Percentiles rank a stretch among this genome's conserved stretches.
These are phyloP conservation scores for Penicillium italicum DNA, from an alignment of 2,329 filamentous ascomycete species.

Conservation along the genomic window DNA sequence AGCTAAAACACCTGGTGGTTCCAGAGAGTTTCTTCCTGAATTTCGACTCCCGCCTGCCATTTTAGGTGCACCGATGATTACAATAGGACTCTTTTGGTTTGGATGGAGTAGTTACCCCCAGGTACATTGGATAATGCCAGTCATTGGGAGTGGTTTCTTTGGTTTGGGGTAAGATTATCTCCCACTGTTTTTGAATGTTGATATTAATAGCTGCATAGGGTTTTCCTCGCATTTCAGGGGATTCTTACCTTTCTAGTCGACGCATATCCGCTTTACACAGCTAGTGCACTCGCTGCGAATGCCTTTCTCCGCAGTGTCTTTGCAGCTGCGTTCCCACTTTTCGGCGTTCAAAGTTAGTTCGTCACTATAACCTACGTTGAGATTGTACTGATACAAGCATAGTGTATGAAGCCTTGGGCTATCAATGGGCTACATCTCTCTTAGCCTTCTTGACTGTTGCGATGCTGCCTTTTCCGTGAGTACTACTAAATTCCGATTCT, in stretches of 20 bases:
- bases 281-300: constrained; percentile 70
- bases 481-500: too few relatives aligned
- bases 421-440: constrained; percentile 38
- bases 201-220: too few relatives aligned
- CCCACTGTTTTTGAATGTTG: too few relatives aligned
- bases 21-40: background rate
- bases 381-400: too few relatives aligned
- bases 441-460: constrained; percentile 32
- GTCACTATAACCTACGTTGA: too few relatives aligned
- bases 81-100: constrained; percentile 81
- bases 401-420: constrained; percentile 39
- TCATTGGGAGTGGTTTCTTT: constrained; percentile 68
- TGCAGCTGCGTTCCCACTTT: constrained; percentile 70
- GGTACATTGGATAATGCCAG: constrained; percentile 66
- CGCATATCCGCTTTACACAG: constrained; percentile 41
- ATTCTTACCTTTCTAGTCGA: constrained; percentile 80
- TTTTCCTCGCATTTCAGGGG: constrained; percentile 68
- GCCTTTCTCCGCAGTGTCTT: constrained; percentile 71
- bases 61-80: constrained; percentile 35
- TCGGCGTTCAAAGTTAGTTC: constrained; percentile 54
- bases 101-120: constrained; percentile 66
- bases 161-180: constrained; percentile 66
- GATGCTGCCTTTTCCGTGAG: background rate
- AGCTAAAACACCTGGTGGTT: background rate
- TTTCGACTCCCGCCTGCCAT: constrained; percentile 32